Conservation (phyloP, 371 early-diverging fungal genomes). For the Syncephalastrum contaminatum region DNA sequence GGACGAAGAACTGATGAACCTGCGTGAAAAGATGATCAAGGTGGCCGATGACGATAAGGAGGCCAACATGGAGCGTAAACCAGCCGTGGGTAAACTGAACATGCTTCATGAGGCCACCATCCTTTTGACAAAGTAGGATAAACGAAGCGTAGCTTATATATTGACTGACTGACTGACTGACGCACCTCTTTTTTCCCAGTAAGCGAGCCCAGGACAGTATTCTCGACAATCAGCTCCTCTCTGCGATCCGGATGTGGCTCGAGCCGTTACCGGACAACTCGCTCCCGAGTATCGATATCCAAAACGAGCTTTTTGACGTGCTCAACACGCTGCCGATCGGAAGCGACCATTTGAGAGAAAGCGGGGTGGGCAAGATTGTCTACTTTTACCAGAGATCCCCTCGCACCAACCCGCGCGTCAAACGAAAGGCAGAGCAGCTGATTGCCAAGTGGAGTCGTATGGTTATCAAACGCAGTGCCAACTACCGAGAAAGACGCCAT, state of each 20-base stretch:
- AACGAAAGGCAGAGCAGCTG: slow-evolving; percentile 79
- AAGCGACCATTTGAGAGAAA: slow-evolving; percentile 87
- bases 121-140: slow-evolving; percentile 66
- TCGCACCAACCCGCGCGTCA: slow-evolving; percentile 73
- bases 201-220: slow-evolving; percentile 67
- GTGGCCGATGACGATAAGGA: slow-evolving; percentile 81
- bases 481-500: slow-evolving; percentile 70
- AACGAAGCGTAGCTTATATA: background rate
- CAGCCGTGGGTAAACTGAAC: slow-evolving; percentile 84
- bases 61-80: slow-evolving; percentile 68
- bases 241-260: slow-evolving; percentile 90
- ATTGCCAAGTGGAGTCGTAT: slow-evolving; percentile 88
- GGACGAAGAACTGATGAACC: slow-evolving; percentile 64
- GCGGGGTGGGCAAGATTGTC: slow-evolving; percentile 91
- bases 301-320: slow-evolving; percentile 76
- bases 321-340: slow-evolving; percentile 78
- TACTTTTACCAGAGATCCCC: slow-evolving; percentile 93
- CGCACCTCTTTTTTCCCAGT: slow-evolving; percentile 16
- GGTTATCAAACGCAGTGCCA: slow-evolving; percentile 75
- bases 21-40: slow-evolving; percentile 80
- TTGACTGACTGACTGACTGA: background rate
- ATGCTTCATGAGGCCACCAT: slow-evolving; percentile 71
- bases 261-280: slow-evolving; percentile 96
- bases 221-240: slow-evolving; percentile 87
- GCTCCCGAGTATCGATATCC: slow-evolving; percentile 92